Evolutionary conservation across 257 asterid species (phyloP).

Genomic region (Nicotiana obtusifolia): DNA sequence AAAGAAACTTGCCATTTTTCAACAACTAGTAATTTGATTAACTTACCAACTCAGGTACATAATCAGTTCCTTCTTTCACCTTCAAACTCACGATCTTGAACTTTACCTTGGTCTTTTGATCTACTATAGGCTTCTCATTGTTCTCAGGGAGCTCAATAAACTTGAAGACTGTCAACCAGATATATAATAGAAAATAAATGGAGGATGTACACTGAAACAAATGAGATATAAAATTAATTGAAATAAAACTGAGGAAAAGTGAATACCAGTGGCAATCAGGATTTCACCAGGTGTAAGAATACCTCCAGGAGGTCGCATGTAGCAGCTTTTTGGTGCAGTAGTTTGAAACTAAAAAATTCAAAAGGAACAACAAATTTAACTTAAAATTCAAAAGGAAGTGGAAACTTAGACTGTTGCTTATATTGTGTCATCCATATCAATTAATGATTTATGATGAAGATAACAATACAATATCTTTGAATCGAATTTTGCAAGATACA

Average conservation of each 20-base stretch:
- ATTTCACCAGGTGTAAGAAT: slow-evolving; percentile 86
- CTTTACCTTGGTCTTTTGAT: slow-evolving; percentile 40
- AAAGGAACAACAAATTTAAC: neutral
- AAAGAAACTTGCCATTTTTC: neutral
- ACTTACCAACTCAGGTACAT: slow-evolving; percentile 51
- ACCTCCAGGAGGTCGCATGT: slow-evolving; percentile 95
- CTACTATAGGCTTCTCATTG: slow-evolving; percentile 37
- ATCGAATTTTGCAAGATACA: neutral
- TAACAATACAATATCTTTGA: neutral
- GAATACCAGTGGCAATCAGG: slow-evolving; percentile 74
- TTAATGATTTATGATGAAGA: neutral
- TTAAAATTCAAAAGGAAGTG: neutral
- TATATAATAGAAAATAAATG: neutral
- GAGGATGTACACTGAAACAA: neutral
- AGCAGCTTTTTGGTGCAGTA: slow-evolving; percentile 92
- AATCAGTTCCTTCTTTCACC: slow-evolving; percentile 37
- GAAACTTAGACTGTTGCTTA: neutral
- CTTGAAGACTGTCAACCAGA: slow-evolving; percentile 35
- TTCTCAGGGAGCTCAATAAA: slow-evolving; percentile 48
- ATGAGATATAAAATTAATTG: neutral
- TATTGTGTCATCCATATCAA: neutral
- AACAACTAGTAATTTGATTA: neutral
- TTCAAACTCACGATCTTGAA: slow-evolving; percentile 50
- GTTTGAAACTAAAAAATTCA: slow-evolving; percentile 60
- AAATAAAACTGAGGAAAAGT: neutral